Evolutionary conservation across 1,284 basidiomycete genomes (phyloP), one percentile per base, ranked within the genome.

Genomic region (Apiotrichum montevideense): DNA sequence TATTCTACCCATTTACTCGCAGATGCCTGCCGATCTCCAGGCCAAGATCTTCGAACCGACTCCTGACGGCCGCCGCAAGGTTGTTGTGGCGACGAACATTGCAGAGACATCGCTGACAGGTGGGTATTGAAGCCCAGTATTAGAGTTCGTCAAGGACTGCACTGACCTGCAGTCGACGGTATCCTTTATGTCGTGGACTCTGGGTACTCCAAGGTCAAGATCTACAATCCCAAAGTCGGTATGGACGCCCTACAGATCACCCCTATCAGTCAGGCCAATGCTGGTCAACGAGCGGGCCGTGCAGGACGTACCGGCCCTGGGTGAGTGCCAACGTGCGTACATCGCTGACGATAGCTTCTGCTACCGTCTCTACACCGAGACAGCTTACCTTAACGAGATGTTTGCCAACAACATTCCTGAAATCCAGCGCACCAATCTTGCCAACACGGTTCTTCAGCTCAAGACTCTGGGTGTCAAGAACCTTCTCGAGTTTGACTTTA

Each of bases 241-340:
- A 98, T 98, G 96, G 96, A 98, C 69, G 92, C 94, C 8, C 79
- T 99, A 47, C 95, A 98, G 73, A 98, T 99, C 66, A 98, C 95
- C 6, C 96, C 96, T 0, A 95, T 99, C 78, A 91, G 88, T 77
- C 95, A 98, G 72, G 96, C 96, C 14, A 98, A 98, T 78, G 93
- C 87, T 47, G 92, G 88, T 64, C 96, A 99, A 77, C 82, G 96
- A 11, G 90, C 91, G 6, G 96, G 96, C 59, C 86, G 96, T 70
- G 96, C 96, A 45, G 96, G 96, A 4, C 85, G 96, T 61, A 98
- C 96, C 0, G 96, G 96, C 2, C 88, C 84, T 61, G 94, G 93
- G 85, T 90, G 64, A 71, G 85, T 79, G 5, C 37, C 5, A 13
- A 9, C 46, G 45, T 32, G 43, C 6, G 14, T 7, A 41, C 6